Evolutionary conservation across 73 alveolate genomes (phyloP).

Genomic region (Halteria grandinella): DNA sequence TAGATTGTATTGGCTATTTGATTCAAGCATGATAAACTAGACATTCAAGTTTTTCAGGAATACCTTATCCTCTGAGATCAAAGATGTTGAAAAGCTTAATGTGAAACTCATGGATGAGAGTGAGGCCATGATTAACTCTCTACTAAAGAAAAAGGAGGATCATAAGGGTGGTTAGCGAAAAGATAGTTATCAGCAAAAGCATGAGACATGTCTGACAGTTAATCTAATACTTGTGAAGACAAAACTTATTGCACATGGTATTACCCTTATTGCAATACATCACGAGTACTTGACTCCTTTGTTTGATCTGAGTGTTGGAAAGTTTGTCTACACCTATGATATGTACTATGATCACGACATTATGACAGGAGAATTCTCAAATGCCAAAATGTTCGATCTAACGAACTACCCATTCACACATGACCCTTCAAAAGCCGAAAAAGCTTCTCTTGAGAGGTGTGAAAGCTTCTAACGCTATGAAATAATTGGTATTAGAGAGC

Average conservation of each 20-base stretch:
- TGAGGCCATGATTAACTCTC: too few species aligned
- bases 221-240: conserved; percentile 26
- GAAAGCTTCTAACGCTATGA: neutral
- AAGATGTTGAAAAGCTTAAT: conserved; percentile 28
- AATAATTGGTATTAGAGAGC: conserved; percentile 14
- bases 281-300: conserved; percentile 48
- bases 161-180: neutral
- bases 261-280: conserved; percentile 8
- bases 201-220: conserved; percentile 16
- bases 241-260: neutral
- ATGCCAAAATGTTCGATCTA: conserved; percentile 33
- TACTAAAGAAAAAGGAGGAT: too few species aligned
- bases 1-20: conserved; percentile 28
- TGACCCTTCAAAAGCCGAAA: conserved; percentile 23
- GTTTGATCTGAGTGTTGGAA: conserved; percentile 30
- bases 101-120: conserved; percentile 9
- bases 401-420: conserved; percentile 56
- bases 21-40: conserved; percentile 43
- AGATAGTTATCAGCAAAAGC: neutral
- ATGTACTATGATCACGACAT: conserved; percentile 63
- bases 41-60: conserved; percentile 43
- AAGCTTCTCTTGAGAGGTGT: neutral
- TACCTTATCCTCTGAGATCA: conserved; percentile 4
- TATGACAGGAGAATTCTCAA: conserved; percentile 40
- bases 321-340: conserved; percentile 20